Evolutionary conservation across 768 basidiomycete genomes (phyloP).

Genomic region (Terana coerulea): DNA sequence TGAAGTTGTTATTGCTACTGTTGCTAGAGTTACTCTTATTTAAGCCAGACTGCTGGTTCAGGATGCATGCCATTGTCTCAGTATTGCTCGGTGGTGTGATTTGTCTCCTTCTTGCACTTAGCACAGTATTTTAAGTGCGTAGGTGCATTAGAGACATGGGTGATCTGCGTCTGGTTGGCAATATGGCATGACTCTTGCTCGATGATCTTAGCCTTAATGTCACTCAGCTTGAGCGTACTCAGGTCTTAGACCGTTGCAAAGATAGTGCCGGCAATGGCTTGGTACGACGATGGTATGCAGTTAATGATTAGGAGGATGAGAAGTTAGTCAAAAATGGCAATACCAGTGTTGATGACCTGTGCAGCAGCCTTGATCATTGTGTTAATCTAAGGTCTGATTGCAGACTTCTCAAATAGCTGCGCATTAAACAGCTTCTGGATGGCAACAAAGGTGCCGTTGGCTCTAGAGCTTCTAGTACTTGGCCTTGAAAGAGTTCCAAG

Average conservation of each 20-base stretch:
- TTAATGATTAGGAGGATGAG: background rate
- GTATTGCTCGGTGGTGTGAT: background rate
- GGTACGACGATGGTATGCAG: background rate
- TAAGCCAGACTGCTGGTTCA: too few relatives aligned
- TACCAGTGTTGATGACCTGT: background rate
- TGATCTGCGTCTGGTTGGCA: background rate
- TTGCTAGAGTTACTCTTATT: too few relatives aligned
- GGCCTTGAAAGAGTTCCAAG: too few relatives aligned
- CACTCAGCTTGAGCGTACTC: background rate
- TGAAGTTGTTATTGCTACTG: too few relatives aligned
- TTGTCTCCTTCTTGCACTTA: background rate
- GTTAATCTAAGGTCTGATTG: background rate
- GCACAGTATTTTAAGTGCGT: background rate
- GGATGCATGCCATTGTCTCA: too few relatives aligned
- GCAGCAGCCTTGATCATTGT: background rate
- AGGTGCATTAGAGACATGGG: background rate
- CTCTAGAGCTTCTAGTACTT: background rate
- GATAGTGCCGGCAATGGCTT: background rate
- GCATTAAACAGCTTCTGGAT: background rate
- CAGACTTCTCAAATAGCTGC: background rate
- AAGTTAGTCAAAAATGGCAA: background rate
- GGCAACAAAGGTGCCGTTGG: background rate
- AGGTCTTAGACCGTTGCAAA: background rate
- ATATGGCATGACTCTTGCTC: background rate
- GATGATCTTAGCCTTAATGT: background rate